phyloP scores from a whole-genome alignment of 2,329 filamentous ascomycete genomes.

The Huntiella moniliformis region DNA sequence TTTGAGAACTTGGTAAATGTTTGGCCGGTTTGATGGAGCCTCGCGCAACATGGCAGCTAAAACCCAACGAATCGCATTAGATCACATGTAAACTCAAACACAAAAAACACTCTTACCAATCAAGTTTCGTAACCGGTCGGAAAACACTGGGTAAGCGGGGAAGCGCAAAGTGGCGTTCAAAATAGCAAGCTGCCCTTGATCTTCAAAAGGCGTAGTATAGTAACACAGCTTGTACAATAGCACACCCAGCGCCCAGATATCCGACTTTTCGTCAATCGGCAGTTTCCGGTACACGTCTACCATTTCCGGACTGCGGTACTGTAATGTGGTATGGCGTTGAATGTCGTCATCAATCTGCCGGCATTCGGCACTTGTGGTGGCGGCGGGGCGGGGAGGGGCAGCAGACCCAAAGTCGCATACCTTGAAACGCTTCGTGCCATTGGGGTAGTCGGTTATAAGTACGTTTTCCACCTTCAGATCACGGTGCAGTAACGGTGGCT shows the following conservation, averaged over 20 bases:
- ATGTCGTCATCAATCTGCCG: conserved; percentile 90
- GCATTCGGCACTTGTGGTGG: conserved; percentile 72
- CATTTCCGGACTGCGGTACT: conserved; percentile 97
- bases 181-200: conserved; percentile 92
- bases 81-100: too few relatives aligned
- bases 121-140: conserved; percentile 69
- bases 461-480: conserved; percentile 98
- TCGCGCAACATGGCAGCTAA: conserved; percentile 79
- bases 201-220: conserved; percentile 96
- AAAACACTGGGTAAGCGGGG: conserved; percentile 74
- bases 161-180: conserved; percentile 90
- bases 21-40: conserved; percentile 58
- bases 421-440: conserved; percentile 63
- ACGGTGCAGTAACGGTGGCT: conserved; percentile 76
- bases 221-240: conserved; percentile 96
- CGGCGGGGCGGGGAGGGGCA: conserved; percentile 64
- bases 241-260: conserved; percentile 94
- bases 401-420: conserved; percentile 95
- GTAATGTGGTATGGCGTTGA: conserved; percentile 88
- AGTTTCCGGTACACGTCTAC: conserved; percentile 93
- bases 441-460: conserved; percentile 50
- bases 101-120: conserved; percentile 41
- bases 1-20: conserved; percentile 80
- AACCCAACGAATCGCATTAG: not conserved
- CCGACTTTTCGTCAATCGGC: conserved; percentile 94